Base-by-base conservation (phyloP, 306 rosid species). In the Citrullus colocynthis region DNA sequence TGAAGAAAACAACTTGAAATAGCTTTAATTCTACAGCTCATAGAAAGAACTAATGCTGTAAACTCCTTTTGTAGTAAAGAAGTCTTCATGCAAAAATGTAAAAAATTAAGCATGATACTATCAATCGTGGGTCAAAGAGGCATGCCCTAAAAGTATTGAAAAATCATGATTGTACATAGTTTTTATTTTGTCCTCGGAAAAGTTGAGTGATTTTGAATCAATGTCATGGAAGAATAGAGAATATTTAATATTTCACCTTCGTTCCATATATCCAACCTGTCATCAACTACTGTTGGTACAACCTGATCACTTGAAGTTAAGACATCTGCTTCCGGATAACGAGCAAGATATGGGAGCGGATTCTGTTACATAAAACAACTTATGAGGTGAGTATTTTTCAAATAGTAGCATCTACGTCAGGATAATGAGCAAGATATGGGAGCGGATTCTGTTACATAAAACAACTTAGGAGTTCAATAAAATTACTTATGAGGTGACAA, bases 291-390 rank as follows among this genome's bases (percentile, higher is more conserved):
- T 13, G 99, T 95, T 42, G 98, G 99, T 72, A 85, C 42, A 83
- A 95, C 96, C 88, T 89, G 97, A 87, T 95, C 99, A 74, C 91
- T 92, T 16, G 99, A 95, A 81, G 98, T 92, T 85, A 95, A 87
- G 86, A 92, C 93, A 85, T 95, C 99, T 67, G 99, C 98, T 74
- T 39, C 93, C 7, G 97, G 98, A 84, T 85, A 91, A 42, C 90
- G 97, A 79, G 97, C 91, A 79, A 95, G 88, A 87, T 89, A 95
- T 45, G 97, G 99, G 82, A 95, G 97, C 10, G 99, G 99, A 71
- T 95, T 85, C 99, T 95, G 97, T 81, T 75, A 83, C 87, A 92
- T 64, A 77, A 85, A 80, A 88, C 56, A 28, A 30, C 55, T 81
- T 12, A 82, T 41, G 59, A 76, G 71, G 72, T 62, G 65, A 82